phyloP scores from a whole-genome alignment of 108 stramenopile species.

The Schizochytrium sp. region DNA sequence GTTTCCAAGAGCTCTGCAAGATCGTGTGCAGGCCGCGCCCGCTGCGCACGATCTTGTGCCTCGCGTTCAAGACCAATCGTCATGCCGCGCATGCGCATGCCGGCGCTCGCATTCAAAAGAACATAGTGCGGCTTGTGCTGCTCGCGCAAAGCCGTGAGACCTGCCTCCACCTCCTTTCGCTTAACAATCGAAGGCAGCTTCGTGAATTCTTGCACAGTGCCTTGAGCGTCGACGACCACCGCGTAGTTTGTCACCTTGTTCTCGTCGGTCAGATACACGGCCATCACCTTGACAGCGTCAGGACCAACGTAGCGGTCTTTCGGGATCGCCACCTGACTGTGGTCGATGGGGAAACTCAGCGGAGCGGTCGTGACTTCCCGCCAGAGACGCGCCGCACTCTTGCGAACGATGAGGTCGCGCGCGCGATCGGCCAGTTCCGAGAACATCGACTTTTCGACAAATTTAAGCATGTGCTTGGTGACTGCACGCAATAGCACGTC shows the following conservation, averaged over 20 bases:
- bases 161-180: not conserved
- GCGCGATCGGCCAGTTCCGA: not conserved
- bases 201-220: not conserved
- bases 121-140: not conserved
- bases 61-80: not conserved
- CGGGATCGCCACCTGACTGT: not conserved
- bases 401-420: not conserved
- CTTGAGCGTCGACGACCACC: not conserved
- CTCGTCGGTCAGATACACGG: not conserved
- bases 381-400: not conserved
- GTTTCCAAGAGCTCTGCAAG: constrained; percentile 53
- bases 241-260: not conserved
- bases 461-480: not conserved
- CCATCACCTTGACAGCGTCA: not conserved
- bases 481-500: not conserved
- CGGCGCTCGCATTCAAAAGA: not conserved
- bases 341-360: not conserved
- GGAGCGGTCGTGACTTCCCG: not conserved
- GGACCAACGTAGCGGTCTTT: not conserved
- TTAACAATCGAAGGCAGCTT: not conserved
- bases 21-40: not conserved
- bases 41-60: not conserved
- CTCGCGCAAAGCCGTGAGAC: not conserved
- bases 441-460: not conserved
- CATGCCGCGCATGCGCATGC: constrained; percentile 16